Evolutionary conservation across 371 early-diverging fungal species (phyloP).

Genomic region (Blyttiomyces sp.): DNA sequence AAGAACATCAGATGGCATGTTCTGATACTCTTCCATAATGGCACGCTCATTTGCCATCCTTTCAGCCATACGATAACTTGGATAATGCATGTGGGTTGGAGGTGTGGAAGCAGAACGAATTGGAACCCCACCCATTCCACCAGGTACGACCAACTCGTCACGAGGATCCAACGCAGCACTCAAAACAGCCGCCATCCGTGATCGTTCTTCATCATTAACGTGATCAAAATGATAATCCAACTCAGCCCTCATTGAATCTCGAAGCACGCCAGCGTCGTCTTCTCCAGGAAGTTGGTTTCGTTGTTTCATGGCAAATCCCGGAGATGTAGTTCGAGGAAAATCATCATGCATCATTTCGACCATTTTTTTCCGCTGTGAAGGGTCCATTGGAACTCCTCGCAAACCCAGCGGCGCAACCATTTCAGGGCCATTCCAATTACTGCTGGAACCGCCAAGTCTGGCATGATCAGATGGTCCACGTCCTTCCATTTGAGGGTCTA

Average conservation of each 20-base stretch:
- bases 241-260: conserved; percentile 29
- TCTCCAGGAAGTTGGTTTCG: conserved; percentile 8
- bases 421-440: too few species aligned
- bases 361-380: too few species aligned
- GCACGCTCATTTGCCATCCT: conserved; percentile 6
- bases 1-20: conserved; percentile 56
- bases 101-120: conserved; percentile 60
- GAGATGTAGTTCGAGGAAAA: conserved; percentile 85
- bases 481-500: too few species aligned
- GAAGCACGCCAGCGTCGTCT: too few species aligned
- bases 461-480: too few species aligned
- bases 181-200: conserved; percentile 46
- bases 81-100: conserved; percentile 46
- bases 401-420: too few species aligned
- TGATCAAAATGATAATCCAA: conserved; percentile 27
- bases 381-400: too few species aligned
- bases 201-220: conserved; percentile 26
- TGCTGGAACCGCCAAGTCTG: too few species aligned
- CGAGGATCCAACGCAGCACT: conserved; percentile 54
- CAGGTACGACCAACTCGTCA: conserved; percentile 43
- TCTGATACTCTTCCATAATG: conserved; percentile 85
- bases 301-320: conserved; percentile 56
- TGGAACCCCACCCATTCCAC: conserved; percentile 33
- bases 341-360: too few species aligned
- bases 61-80: conserved; percentile 16